These are phyloP conservation scores for Patellaria atrata DNA, from an alignment of 495 filamentous ascomycete genomes.

Conservation along the genomic window DNA sequence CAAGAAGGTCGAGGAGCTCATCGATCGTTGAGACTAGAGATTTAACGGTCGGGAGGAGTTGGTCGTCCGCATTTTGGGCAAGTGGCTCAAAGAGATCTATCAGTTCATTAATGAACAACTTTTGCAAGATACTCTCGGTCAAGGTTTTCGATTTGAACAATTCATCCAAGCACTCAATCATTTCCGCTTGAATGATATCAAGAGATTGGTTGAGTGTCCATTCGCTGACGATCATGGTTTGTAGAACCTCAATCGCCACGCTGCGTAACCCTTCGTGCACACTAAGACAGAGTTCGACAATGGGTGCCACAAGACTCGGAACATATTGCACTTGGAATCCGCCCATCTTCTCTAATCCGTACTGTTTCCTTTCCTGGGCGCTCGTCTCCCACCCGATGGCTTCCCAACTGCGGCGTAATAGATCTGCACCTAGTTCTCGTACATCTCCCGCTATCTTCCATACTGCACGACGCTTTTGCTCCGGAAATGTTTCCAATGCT, in stretches of 20 bases:
- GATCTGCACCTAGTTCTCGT: conserved; percentile 72
- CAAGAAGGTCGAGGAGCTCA: conserved; percentile 79
- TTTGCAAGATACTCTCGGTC: conserved; percentile 79
- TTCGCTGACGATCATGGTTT: conserved; percentile 96
- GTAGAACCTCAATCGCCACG: conserved; percentile 82
- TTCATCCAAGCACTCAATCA: conserved; percentile 88
- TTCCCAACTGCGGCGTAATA: conserved; percentile 78
- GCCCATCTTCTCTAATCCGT: conserved; percentile 71
- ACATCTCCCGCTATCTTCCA: conserved; percentile 99
- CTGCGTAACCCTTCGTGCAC: conserved; percentile 82
- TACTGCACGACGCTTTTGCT: conserved; percentile 87
- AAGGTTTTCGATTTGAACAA: conserved; percentile 80
- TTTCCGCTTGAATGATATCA: conserved; percentile 83
- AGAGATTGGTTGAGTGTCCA: conserved; percentile 95
- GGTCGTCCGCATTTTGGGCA: conserved; percentile 49
- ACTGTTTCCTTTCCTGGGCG: conserved; percentile 55
- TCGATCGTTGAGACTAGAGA: conserved; percentile 70
- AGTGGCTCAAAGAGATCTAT: conserved; percentile 65
- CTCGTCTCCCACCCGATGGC: conserved; percentile 94
- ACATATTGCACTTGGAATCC: conserved; percentile 99
- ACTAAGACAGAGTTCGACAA: conserved; percentile 87
- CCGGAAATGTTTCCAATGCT: conserved; percentile 89
- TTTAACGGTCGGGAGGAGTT: conserved; percentile 60
- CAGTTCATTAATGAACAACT: conserved; percentile 81
- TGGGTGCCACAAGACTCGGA: conserved; percentile 74